phyloP scores from a whole-genome alignment of 805 yeast genomes.

The Hemisphaericaspora nanyangensis region DNA sequence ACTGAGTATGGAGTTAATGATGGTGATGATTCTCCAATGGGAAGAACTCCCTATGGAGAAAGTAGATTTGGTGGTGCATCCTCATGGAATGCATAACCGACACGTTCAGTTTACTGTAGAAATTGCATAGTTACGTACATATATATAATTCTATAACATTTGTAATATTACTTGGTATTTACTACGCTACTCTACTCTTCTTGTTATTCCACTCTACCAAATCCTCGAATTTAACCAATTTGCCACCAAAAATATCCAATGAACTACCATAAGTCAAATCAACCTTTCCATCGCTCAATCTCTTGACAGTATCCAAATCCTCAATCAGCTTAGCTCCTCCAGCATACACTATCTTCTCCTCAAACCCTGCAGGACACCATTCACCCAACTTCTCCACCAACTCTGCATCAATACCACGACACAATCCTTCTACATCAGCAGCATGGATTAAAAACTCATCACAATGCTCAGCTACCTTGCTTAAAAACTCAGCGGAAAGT shows the following conservation, averaged over 20 bases:
- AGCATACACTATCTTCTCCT: constrained; percentile 83
- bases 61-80: constrained; percentile 22
- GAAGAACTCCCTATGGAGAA: constrained; percentile 30
- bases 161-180: too few relatives aligned
- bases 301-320: constrained; percentile 65
- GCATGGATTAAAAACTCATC: constrained; percentile 92
- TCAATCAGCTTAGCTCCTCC: constrained; percentile 84
- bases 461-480: constrained; percentile 58
- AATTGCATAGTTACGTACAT: neutral
- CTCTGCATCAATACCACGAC: constrained; percentile 85
- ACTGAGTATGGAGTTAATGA: constrained; percentile 20
- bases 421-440: constrained; percentile 97
- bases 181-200: too few relatives aligned
- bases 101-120: neutral
- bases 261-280: constrained; percentile 94
- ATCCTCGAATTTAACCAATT: constrained; percentile 69
- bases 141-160: neutral
- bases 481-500: constrained; percentile 52
- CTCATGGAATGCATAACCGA: constrained; percentile 26
- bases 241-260: constrained; percentile 92
- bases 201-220: constrained; percentile 66
- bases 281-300: constrained; percentile 73
- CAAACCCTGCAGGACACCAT: constrained; percentile 60
- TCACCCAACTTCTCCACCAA: constrained; percentile 68
- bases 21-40: constrained; percentile 28